Base-by-base conservation (phyloP, 73 alveolate genomes). In the Paramecium biaurelia region DNA sequence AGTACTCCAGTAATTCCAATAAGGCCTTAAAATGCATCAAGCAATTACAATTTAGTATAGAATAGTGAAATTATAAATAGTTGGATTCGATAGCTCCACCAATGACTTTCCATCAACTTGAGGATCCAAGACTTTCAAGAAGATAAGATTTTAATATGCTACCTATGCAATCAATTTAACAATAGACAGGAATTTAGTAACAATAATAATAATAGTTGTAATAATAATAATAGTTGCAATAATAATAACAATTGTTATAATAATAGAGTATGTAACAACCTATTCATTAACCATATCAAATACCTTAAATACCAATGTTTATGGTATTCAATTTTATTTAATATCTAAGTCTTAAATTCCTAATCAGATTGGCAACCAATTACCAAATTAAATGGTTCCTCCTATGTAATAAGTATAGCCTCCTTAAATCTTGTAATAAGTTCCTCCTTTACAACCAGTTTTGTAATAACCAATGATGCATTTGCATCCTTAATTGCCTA, bases 41-140 rank as follows among this genome's bases (percentile, higher is more conserved):
- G 45, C 20, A 26, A 38, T 45, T 24, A 24, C 12, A 72, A 38
- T 72, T 34, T 72, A 42, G 86, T 72, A 72, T 5, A 18, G 1
- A 9, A 43, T 2, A 15, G 0, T 18, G 18, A 20, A 18, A 43
- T 21, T 4, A 2, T 42, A 5, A 7, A n/a, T 43, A 79, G 90
- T 47, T 79, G 34, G 90, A 79, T 18, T 37, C 74, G 24, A 24
- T 47, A 43, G 76, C 90, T 79, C 90, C 90, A 1, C 90, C 90
- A 2, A 10, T 24, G 1, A 23, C 43, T 23, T 41, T 43, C 74
- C 90, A 72, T 37, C 34, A 72, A 72, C 7, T 26, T 15, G 90
- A 79, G 10, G 90, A 79, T 45, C 90, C 90, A 38, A 0, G 90
- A 24, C 84, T 63, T 63, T 38, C 18, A 79, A 79, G 90, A 47